Evolutionary conservation across 1,284 basidiomycete genomes (phyloP), one percentile per base, ranked within the genome.

Genomic region (Schizophyllum amplum): DNA sequence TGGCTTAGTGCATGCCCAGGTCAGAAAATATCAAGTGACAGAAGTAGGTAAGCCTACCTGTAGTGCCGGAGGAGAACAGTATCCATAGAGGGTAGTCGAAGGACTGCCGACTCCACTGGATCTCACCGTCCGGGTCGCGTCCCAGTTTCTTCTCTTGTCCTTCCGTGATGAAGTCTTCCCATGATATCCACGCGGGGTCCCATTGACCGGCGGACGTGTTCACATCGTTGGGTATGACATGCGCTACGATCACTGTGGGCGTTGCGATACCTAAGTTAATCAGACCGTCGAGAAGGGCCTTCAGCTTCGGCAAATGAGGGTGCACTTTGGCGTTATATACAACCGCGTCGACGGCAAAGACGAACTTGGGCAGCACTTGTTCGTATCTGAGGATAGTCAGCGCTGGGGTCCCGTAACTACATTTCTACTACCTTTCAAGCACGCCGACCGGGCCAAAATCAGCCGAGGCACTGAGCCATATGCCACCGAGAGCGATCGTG

Each of bases 71-170:
- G 57, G 87, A 91, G 72, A 94, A 94, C 27, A 94, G 77, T 60
- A 94, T 90, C 92, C 92, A 94, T 24, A 94, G 77, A 4, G 92
- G 91, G 66, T 85, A 81, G 69, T 94, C 84, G 71, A 94, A 94
- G 33, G 80, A 75, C 46, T 82, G 75, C 58, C 86, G 76, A 59
- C 70, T 64, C 82, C 81, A 86, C 61, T 75, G 66, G 61, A 84
- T 82, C 69, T 82, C 82, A 57, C 81, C 83, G 51, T 73, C 68
- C 26, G 66, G 54, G 26, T 73, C 71, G 46, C 76, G 72, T 53
- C 83, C 84, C 9, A 82, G 71, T 60, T 75, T 73, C 58, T 66
- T 66, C 25, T 67, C 67, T 54, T 71, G 69, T 5, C 79, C 80
- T 57, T 75, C 66, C 11, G 69, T 68, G 23, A 86, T 60, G 63